These are phyloP conservation scores for Ceratonia siliqua DNA, from an alignment of 306 rosid species.

Conservation along the genomic window DNA sequence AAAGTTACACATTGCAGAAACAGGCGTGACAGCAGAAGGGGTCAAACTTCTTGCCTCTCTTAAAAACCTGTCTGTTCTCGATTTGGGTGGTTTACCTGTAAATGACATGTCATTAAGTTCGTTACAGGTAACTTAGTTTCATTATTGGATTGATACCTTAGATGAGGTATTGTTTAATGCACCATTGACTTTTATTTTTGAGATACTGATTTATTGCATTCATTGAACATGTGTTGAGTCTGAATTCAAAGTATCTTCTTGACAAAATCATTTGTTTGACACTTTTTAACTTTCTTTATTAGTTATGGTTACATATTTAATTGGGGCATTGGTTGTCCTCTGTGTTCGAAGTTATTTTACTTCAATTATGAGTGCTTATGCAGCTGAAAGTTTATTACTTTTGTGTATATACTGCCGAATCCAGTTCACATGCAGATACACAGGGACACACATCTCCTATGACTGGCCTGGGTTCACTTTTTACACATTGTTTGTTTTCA, in stretches of 20 bases:
- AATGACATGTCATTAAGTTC: slow-evolving; percentile 63
- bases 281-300: slow-evolving; percentile 14
- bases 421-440: not conserved
- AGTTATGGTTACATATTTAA: slow-evolving; percentile 3
- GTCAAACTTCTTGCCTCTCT: slow-evolving; percentile 69
- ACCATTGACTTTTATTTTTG: not conserved
- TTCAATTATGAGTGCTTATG: not conserved
- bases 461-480: not conserved
- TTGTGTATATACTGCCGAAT: not conserved
- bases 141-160: not conserved
- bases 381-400: not conserved
- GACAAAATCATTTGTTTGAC: not conserved
- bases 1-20: slow-evolving; percentile 67
- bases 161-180: not conserved
- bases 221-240: slow-evolving; percentile 12
- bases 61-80: slow-evolving; percentile 59
- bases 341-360: not conserved
- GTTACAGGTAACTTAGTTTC: slow-evolving; percentile 55
- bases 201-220: not conserved
- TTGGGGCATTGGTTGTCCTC: slow-evolving; percentile 15
- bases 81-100: slow-evolving; percentile 88
- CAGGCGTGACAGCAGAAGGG: slow-evolving; percentile 66
- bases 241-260: not conserved
- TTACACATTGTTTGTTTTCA: slow-evolving; percentile 11
- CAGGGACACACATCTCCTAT: not conserved